A percentile compares a stretch with the other conserved stretches of the same genome.
These are phyloP conservation scores for Diaporthe sp. DNA, from an alignment of 2,329 filamentous ascomycete species.

Conservation along the genomic window DNA sequence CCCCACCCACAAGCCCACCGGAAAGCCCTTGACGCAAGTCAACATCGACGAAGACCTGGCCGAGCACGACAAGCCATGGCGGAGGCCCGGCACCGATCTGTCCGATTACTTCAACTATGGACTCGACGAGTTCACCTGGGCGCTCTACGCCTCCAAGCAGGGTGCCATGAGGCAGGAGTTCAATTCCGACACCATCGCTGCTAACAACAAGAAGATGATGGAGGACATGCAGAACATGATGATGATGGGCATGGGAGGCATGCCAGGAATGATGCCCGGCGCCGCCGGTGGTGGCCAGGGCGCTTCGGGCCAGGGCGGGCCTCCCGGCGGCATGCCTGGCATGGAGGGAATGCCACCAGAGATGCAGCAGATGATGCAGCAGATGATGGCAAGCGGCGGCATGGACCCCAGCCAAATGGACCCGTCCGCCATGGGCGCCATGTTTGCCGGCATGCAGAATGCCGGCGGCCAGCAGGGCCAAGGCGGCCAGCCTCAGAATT, in stretches of 20 bases:
- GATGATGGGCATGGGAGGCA: conserved; percentile 67
- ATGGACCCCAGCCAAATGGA: conserved; percentile 79
- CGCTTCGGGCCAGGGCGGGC: conserved; percentile 42
- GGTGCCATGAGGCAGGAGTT: conserved; percentile 83
- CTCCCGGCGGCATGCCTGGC: conserved; percentile 60
- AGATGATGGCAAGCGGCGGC: conserved; percentile 73
- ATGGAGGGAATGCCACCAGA: conserved; percentile 77
- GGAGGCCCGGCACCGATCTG: conserved; percentile 92
- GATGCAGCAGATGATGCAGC: conserved; percentile 79
- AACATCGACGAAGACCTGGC: conserved; percentile 82
- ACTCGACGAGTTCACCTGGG: conserved; percentile 99
- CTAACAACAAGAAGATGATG: conserved; percentile 83
- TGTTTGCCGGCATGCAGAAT: conserved; percentile 72
- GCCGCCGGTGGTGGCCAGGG: conserved; percentile 48
- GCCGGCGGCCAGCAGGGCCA: conserved; percentile 59
- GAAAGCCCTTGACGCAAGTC: conserved; percentile 84
- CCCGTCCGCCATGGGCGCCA: conserved; percentile 68
- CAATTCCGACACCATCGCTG: conserved; percentile 73
- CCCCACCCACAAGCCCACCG: conserved; percentile 82
- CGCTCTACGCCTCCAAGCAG: conserved; percentile 92
- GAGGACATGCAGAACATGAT: conserved; percentile 78
- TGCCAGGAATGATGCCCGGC: conserved; percentile 52
- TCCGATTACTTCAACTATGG: conserved; percentile 99
- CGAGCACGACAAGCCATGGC: conserved; percentile 93
- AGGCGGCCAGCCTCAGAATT: conserved; percentile 66